Base-by-base conservation (phyloP, 2,329 filamentous ascomycete species). In the Dryadomyces quercivorus region DNA sequence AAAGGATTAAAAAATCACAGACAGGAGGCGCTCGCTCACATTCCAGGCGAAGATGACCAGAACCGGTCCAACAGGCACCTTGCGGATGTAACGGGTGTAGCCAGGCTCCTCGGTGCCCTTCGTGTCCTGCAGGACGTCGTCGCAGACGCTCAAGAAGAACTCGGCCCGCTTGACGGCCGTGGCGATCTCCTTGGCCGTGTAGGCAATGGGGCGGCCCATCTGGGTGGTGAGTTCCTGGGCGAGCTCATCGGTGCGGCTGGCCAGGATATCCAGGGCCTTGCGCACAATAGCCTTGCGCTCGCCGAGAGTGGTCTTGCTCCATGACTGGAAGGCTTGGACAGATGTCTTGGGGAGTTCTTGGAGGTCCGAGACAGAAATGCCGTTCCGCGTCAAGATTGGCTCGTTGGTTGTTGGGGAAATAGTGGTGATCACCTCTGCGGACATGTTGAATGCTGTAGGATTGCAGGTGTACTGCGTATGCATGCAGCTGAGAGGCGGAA, bases 1-100 rank as follows among this genome's bases (percentile, higher is more conserved):
- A n/a, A n/a, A n/a, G n/a, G n/a, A n/a, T n/a, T n/a, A n/a, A n/a
- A n/a, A n/a, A n/a, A n/a, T n/a, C n/a, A n/a, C n/a, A n/a, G n/a
- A n/a, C n/a, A n/a, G n/a, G n/a, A n/a, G n/a, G n/a, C n/a, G n/a
- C n/a, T n/a, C n/a, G n/a, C 88, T 72, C 71, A 93, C 90, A 72
- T 97, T 97, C 92, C 92, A 97, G 0, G 92, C 86, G 70, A 96
- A 96, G 57, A 97, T 81, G 60, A 96, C 78, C 56, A 97, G 76
- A 16, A 93, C 86, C 12, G 90, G 89, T 1, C 92, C 92, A 52
- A 96, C 80, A 0, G 92, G 88, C 9, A 88, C 81, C 70, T 94
- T 95, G 67, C 84, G 84, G 66, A 97, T 89, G 65, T 88, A 96
- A 60, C 92, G 80, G 72, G 85, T 90, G 75, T 95, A 96, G 0